Conservation (phyloP, 208 protist genomes). For the Leptomonas seymouri region DNA sequence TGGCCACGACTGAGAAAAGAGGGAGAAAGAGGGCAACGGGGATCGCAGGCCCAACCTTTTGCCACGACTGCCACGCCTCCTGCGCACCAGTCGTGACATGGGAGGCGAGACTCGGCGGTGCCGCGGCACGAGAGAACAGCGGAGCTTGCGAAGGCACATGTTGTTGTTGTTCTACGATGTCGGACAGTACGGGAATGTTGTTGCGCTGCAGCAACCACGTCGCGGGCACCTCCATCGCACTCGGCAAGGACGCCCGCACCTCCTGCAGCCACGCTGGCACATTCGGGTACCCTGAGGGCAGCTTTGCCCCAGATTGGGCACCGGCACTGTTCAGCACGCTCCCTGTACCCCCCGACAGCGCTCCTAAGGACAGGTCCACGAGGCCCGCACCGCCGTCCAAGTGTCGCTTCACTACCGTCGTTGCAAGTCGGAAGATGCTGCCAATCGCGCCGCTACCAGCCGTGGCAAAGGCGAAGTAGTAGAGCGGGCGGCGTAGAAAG, state of each 20-base stretch:
- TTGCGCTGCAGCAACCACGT: conserved; percentile 40
- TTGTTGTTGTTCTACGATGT: conserved; percentile 42
- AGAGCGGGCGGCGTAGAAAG: conserved; percentile 64
- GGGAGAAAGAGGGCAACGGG: conserved; percentile 73
- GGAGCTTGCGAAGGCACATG: too few species aligned
- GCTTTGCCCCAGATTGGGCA: neutral
- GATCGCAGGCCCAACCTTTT: conserved; percentile 57
- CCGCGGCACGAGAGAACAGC: conserved; percentile 9
- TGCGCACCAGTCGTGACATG: conserved; percentile 26
- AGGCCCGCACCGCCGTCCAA: conserved; percentile 7
- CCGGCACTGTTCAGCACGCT: neutral
- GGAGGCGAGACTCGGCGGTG: conserved; percentile 9
- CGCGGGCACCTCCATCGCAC: conserved; percentile 58
- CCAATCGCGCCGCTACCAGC: conserved; percentile 49
- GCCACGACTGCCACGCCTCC: conserved; percentile 38
- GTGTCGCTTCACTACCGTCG: conserved; percentile 10
- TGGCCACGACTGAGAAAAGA: conserved; percentile 57
- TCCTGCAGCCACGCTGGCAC: conserved; percentile 68
- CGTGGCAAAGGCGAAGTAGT: conserved; percentile 61
- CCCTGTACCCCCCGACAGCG: neutral
- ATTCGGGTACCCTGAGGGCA: conserved; percentile 49
- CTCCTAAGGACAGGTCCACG: conserved; percentile 3
- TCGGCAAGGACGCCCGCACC: conserved; percentile 61
- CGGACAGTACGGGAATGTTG: conserved; percentile 68
- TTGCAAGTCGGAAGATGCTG: conserved; percentile 41